Evolutionary conservation across 306 rosid genomes (phyloP).

Genomic region (Dalbergia cultrata): DNA sequence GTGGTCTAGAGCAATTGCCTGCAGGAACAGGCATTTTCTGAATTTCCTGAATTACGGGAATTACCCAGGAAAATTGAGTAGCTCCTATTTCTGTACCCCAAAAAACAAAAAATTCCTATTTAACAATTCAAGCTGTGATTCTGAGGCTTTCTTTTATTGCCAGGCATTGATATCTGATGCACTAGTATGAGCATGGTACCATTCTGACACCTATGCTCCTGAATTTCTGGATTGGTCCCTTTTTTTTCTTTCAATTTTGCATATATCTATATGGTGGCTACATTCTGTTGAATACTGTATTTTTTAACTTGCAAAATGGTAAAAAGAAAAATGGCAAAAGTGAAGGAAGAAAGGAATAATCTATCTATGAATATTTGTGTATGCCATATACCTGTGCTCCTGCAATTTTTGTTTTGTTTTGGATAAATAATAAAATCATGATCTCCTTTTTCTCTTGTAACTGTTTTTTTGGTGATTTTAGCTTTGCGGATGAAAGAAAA

Average conservation of each 20-base stretch:
- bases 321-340: neutral
- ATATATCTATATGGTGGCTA: neutral
- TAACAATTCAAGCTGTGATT: neutral
- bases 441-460: neutral
- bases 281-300: neutral
- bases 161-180: neutral
- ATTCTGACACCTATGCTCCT: neutral
- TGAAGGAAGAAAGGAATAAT: neutral
- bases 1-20: neutral
- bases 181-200: neutral
- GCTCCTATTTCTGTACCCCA: neutral
- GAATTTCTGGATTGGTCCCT: neutral
- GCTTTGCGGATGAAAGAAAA: neutral
- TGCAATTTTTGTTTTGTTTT: neutral
- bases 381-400: neutral
- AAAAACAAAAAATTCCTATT: too few relatives aligned
- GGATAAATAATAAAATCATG: neutral
- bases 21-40: neutral
- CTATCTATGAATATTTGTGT: neutral
- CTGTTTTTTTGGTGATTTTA: neutral
- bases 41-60: neutral
- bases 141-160: neutral
- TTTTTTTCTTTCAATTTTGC: neutral
- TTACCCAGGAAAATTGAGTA: neutral
- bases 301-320: neutral